A percentile compares a stretch with the other conserved stretches of the same genome.
Evolutionary conservation across 805 yeast genomes (phyloP).

Genomic region (Kuraishia ogatae): DNA sequence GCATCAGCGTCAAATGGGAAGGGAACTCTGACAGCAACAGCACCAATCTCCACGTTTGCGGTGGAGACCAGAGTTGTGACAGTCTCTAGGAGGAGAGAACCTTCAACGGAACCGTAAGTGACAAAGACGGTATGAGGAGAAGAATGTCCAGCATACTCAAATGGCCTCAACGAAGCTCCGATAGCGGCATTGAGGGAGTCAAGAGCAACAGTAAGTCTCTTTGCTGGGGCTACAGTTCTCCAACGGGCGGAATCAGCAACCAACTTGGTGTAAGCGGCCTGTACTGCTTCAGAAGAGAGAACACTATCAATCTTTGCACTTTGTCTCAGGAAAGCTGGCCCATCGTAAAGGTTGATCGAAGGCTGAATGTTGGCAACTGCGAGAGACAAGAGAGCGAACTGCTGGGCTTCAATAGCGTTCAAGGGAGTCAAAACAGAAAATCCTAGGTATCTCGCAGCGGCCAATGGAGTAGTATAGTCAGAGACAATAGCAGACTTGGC

Average conservation of each 20-base stretch:
- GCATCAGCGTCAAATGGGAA: slow-evolving; percentile 64
- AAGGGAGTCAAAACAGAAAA: slow-evolving; percentile 67
- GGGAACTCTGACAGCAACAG: slow-evolving; percentile 67
- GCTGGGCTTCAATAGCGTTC: slow-evolving; percentile 54
- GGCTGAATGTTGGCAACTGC: slow-evolving; percentile 52
- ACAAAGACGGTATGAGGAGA: slow-evolving; percentile 72
- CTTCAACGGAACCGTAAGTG: slow-evolving; percentile 66
- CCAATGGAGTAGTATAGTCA: slow-evolving; percentile 54
- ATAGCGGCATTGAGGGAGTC: slow-evolving; percentile 41
- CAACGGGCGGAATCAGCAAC: slow-evolving; percentile 18
- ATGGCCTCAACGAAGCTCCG: slow-evolving; percentile 47
- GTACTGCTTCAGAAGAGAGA: slow-evolving; percentile 32
- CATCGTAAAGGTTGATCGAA: slow-evolving; percentile 72
- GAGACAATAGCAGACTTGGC: slow-evolving; percentile 43
- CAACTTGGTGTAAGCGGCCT: slow-evolving; percentile 29
- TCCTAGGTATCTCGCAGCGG: slow-evolving; percentile 53
- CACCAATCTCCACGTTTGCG: slow-evolving; percentile 40
- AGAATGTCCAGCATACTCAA: slow-evolving; percentile 61
- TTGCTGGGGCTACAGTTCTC: slow-evolving; percentile 19
- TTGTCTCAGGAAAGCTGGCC: slow-evolving; percentile 52
- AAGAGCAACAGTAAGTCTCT: slow-evolving; percentile 38
- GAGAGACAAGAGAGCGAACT: slow-evolving; percentile 53
- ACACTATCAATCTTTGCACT: slow-evolving; percentile 37
- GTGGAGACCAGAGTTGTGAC: slow-evolving; percentile 25
- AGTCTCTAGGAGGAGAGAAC: slow-evolving; percentile 41